A percentile compares a stretch with the other conserved stretches of the same genome.
Conservation (phyloP, 2,329 filamentous ascomycete species). For the Colletotrichum kahawae region DNA sequence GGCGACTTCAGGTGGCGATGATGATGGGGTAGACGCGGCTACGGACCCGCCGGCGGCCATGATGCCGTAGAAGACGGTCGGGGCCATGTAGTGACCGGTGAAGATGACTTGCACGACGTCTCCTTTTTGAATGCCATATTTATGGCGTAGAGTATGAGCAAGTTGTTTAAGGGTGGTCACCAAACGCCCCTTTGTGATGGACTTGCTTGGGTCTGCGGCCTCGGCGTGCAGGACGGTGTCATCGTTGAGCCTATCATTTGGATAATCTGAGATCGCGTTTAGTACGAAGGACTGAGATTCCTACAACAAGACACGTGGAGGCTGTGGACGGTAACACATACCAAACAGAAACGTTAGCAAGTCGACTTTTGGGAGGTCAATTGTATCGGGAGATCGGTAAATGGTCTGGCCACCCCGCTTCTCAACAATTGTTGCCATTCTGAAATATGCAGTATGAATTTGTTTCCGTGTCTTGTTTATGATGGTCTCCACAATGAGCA, state of each 20-base stretch:
- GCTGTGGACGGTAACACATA: constrained; percentile 23
- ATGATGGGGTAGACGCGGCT: constrained; percentile 56
- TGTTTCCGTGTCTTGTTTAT: background rate
- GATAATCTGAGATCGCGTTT: background rate
- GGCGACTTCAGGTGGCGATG: constrained; percentile 55
- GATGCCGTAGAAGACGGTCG: constrained; percentile 59
- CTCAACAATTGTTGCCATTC: constrained; percentile 20
- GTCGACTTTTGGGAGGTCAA: constrained; percentile 44
- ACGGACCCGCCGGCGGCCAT: constrained; percentile 65
- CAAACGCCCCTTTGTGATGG: constrained; percentile 57
- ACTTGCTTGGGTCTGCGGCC: constrained; percentile 57
- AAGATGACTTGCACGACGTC: constrained; percentile 63
- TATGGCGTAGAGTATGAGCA: constrained; percentile 58
- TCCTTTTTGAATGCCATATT: constrained; percentile 49
- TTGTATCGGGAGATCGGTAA: constrained; percentile 36
- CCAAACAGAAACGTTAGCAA: constrained; percentile 49
- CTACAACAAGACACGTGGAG: background rate
- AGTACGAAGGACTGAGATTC: background rate
- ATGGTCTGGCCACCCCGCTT: constrained; percentile 31
- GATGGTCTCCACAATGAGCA: background rate
- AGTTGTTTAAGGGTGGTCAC: constrained; percentile 54
- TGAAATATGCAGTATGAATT: background rate
- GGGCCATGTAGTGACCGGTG: constrained; percentile 59
- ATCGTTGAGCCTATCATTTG: constrained; percentile 34
- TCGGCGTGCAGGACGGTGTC: constrained; percentile 61